Evolutionary conservation across 306 rosid genomes (phyloP), one percentile per base, ranked within the genome.

Genomic region (Aeschynomene evenia): DNA sequence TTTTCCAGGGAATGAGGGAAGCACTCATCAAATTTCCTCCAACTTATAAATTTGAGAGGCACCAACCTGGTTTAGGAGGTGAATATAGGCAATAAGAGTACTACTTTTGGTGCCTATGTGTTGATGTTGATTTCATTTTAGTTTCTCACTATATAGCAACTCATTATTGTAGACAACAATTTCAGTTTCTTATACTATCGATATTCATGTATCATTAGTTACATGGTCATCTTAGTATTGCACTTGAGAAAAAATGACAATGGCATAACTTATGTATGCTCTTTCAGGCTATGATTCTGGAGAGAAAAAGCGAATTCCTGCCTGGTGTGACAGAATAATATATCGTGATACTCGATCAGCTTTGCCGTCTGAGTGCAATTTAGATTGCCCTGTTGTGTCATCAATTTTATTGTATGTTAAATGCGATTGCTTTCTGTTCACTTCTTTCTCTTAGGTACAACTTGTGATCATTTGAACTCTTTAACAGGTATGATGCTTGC

Each of bases 1-100:
- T 91, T 83, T 95, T 95, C 75, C 99, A 89, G 77, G 99, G 99
- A 82, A 95, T 95, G 99, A 89, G 96, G 24, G 97, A 95, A 83
- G 99, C 92, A 31, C 74, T 95, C 69, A 91, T 89, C 49, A 87
- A 82, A 80, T 95, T 91, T 81, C 99, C 99, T 64, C 97, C 99
- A 24, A 95, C 99, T 1, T 95, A 95, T 87, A 95, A 95, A 85
- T 95, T 95, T 75, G 95, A 91, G 77, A 89, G 92, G 85, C 96
- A 91, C 78, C 91, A 78, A 42, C 62, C 93, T 19, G 99, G 99
- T 71, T 83, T 95, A 75, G 95, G 83, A 81, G 99, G 99, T 95
- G 88, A 64, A 58, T 46, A 73, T 6, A 21, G 57, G 5, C 33
- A 45, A 50, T 75, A 42, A 65, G n/a, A n/a, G 43, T 33, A 23